Conservation (phyloP, 1,139 yeast species). For the Debaryomyces fabryi region DNA sequence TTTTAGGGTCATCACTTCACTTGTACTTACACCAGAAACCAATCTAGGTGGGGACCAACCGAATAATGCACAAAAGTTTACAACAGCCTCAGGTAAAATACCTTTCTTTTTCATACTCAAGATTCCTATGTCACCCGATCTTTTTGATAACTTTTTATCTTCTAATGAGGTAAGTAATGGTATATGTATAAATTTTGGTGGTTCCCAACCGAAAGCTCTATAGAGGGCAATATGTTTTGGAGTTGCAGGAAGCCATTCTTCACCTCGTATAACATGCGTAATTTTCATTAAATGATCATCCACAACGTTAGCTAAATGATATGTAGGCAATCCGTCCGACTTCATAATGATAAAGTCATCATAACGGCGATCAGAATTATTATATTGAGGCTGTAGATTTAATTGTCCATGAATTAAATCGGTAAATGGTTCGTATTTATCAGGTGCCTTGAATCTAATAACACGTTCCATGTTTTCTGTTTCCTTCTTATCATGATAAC, state of each 20-base stretch:
- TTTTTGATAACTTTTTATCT: constrained; percentile 83
- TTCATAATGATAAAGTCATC: constrained; percentile 91
- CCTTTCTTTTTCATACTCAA: constrained; percentile 61
- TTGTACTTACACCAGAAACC: constrained; percentile 48
- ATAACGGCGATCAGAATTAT: constrained; percentile 67
- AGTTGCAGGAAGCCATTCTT: constrained; percentile 96
- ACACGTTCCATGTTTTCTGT: constrained; percentile 39
- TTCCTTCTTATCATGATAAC: constrained; percentile 40
- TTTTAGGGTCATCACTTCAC: constrained; percentile 62
- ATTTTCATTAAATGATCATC: constrained; percentile 93
- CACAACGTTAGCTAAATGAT: constrained; percentile 93
- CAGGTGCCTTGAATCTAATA: constrained; percentile 73
- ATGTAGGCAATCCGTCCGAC: constrained; percentile 93
- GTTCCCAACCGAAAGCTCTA: constrained; percentile 81
- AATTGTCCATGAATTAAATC: constrained; percentile 80
- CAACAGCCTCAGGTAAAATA: constrained; percentile 79
- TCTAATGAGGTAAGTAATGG: constrained; percentile 76
- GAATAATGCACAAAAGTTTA: constrained; percentile 84
- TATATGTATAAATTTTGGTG: constrained; percentile 84
- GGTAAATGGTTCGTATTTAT: constrained; percentile 59
- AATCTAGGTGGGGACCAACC: constrained; percentile 90
- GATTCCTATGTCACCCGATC: constrained; percentile 82
- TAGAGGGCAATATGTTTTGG: constrained; percentile 92
- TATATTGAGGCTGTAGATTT: constrained; percentile 78
- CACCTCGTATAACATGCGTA: constrained; percentile 95